Base-by-base conservation (phyloP, 345 rosid species). In the Eutrema yunnanense region DNA sequence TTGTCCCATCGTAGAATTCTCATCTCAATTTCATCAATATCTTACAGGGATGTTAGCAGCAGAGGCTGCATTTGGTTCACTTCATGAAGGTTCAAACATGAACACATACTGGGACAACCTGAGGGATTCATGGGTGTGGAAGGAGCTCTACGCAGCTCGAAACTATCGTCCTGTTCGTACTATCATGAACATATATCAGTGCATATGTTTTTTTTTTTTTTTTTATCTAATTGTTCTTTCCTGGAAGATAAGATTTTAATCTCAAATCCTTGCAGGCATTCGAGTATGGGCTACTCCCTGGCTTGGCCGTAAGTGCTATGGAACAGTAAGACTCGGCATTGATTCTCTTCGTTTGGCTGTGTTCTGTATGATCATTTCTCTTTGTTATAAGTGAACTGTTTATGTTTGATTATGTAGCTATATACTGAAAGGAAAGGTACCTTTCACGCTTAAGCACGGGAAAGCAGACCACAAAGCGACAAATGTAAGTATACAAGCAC, bases 381-480 rank as follows among this genome's bases (percentile, higher is more conserved):
- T 62, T 33, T 71, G 14, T 34, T 38, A 12, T 64, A 4, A 49
- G 6, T 22, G 56, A 63, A 69, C 56, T 64, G 44, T 42, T 16
- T 37, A 42, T 34, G 55, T 73, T 67, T 76, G 42, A 36, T 81
- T 70, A 56, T 65, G 69, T 87, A 94, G 98, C 84, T 91, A 94
- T 62, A 62, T 94, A 62, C 66, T 88, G 53, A 94, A 71, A 86
- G 98, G 96, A 73, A 90, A 79, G 76, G 79, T 78, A 14, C 88
- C 96, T 13, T 79, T 82, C 73, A 91, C 98, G 4, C 80, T 94
- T 70, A 88, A 89, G 78, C 97, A 91, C 67, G 96, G 98, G 53
- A 89, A 87, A 78, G 91, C 95, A 53, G 98, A 94, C 72, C 89
- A 91, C 26, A 88, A 89, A 82, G 91, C 97, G 85, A 91, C 91